Conservation (phyloP, 169 alveolate species). For the Neospora caninum region DNA sequence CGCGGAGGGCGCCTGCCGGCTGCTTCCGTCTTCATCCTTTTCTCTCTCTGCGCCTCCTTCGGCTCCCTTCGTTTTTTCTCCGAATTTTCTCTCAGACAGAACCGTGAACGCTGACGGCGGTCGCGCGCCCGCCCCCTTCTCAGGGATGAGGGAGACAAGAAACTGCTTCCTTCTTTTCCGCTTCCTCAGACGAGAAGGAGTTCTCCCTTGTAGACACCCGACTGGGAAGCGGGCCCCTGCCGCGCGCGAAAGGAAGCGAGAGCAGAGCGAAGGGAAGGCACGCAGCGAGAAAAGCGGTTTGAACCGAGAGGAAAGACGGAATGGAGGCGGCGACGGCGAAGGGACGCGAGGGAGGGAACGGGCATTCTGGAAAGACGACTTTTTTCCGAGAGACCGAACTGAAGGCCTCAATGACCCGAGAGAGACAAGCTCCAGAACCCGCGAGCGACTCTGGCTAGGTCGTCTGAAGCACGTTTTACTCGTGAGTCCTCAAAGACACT, state of each 20-base stretch:
- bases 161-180: constrained; percentile 9
- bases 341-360: no score
- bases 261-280: not conserved
- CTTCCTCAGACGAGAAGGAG: not conserved
- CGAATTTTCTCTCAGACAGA: not conserved
- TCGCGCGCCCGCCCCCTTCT: not conserved
- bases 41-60: not conserved
- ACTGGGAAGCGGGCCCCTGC: not conserved
- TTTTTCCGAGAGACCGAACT: no score
- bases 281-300: not conserved
- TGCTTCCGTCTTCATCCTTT: not conserved
- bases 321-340: not conserved
- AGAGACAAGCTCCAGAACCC: not conserved
- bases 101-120: not conserved
- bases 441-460: not conserved
- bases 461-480: not conserved
- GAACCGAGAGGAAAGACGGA: not conserved
- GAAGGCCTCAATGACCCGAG: no score
- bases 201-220: not conserved
- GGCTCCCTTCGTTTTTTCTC: not conserved
- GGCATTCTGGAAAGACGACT: no score
- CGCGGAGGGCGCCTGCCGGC: not conserved
- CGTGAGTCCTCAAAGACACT: not conserved
- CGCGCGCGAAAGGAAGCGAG: not conserved
- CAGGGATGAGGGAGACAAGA: not conserved